These are phyloP conservation scores for Quercus lobata DNA, from an alignment of 331 rosid genomes.

Conservation along the genomic window DNA sequence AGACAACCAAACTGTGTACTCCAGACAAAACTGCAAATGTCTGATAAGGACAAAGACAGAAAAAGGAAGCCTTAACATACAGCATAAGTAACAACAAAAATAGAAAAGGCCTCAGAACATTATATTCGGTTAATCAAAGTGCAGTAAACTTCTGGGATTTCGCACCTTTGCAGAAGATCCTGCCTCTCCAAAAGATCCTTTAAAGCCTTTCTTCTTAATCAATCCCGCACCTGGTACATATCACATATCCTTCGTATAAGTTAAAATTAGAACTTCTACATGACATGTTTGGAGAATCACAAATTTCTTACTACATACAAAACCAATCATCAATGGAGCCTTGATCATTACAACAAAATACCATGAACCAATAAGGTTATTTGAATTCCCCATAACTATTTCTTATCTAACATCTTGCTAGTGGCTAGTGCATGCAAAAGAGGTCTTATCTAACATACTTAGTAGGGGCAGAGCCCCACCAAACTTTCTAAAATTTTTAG, in stretches of 20 bases:
- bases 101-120: neutral
- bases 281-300: neutral
- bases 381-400: neutral
- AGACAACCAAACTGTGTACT: conserved; percentile 94
- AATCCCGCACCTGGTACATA: conserved; percentile 75
- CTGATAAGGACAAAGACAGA: conserved; percentile 31
- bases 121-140: neutral
- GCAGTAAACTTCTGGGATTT: neutral
- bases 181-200: conserved; percentile 83
- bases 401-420: neutral
- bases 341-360: neutral
- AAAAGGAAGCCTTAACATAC: neutral
- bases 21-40: conserved; percentile 98
- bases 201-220: conserved; percentile 85
- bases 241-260: conserved; percentile 3
- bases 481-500: no score
- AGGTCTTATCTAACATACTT: no score
- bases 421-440: neutral
- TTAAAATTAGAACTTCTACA: neutral
- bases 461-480: no score
- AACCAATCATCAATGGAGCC: neutral
- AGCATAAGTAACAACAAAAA: neutral
- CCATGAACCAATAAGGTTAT: neutral
- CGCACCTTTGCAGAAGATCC: conserved; percentile 87
- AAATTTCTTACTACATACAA: neutral